Conservation (phyloP, 345 rosid species). For the Syzygium grande region DNA sequence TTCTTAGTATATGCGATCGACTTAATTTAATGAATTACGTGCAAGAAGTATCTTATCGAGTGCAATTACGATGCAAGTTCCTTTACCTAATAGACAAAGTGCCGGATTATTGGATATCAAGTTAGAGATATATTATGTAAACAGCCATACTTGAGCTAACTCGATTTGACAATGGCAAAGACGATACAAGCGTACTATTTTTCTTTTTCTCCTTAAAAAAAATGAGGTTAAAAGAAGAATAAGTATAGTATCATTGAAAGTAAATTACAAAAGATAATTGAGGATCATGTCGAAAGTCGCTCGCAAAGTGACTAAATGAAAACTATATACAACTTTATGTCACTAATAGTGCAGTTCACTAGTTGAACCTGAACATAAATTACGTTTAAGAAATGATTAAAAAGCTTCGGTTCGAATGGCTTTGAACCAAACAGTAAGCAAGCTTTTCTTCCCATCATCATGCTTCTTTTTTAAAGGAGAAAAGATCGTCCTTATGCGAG, state of each 20-base stretch:
- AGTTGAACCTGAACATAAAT: neutral
- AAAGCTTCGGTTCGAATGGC: neutral
- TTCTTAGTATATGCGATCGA: neutral
- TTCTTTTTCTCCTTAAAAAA: neutral
- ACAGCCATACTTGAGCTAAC: neutral
- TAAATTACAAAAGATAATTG: neutral
- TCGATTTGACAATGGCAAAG: neutral
- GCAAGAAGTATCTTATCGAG: neutral
- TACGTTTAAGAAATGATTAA: neutral
- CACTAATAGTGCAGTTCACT: neutral
- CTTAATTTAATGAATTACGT: neutral
- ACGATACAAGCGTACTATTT: neutral
- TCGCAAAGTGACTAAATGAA: neutral
- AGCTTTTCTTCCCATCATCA: neutral
- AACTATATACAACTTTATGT: neutral
- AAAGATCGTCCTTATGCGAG: neutral
- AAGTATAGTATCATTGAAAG: neutral
- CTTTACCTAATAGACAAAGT: neutral
- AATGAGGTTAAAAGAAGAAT: neutral
- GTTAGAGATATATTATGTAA: neutral
- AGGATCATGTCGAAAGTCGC: neutral
- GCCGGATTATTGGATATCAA: neutral
- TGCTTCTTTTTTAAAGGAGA: neutral
- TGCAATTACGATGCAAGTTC: neutral
- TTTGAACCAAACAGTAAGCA: neutral